Evolutionary conservation across 768 basidiomycete species (phyloP).

Genomic region (Calocybe gangraenosa): DNA sequence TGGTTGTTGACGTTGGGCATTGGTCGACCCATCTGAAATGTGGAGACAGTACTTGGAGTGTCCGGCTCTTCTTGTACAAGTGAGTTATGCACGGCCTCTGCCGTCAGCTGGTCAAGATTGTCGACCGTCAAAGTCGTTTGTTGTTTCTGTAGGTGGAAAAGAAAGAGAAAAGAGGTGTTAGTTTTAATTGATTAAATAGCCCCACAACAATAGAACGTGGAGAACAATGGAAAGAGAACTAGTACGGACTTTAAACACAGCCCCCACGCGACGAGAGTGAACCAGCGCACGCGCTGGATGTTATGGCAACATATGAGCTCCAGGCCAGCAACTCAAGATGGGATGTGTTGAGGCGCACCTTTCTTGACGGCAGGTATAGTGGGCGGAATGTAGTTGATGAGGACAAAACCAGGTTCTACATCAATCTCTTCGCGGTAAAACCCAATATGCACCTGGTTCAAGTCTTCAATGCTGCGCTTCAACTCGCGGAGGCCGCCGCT

Average conservation of each 20-base stretch:
- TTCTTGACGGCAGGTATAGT: slow-evolving; percentile 32
- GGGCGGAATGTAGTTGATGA: slow-evolving; percentile 44
- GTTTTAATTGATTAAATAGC: slow-evolving; percentile 8
- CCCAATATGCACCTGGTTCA: slow-evolving; percentile 36
- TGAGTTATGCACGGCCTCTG: slow-evolving; percentile 33
- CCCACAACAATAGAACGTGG: slow-evolving; percentile 9
- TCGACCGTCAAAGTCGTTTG: slow-evolving; percentile 44
- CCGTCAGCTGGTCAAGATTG: slow-evolving; percentile 38
- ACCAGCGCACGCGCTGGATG: slow-evolving; percentile 40
- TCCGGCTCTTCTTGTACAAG: slow-evolving; percentile 22
- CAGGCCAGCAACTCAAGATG: not conserved
- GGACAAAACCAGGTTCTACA: slow-evolving; percentile 31
- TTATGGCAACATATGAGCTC: slow-evolving; percentile 9
- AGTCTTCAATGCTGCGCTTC: slow-evolving; percentile 37
- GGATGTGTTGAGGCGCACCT: slow-evolving; percentile 19
- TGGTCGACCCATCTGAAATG: slow-evolving; percentile 13
- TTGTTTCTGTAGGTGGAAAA: slow-evolving; percentile 29
- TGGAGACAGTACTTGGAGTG: slow-evolving; percentile 12
- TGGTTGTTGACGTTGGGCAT: not conserved
- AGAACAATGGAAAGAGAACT: slow-evolving; percentile 17
- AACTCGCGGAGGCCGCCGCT: slow-evolving; percentile 39
- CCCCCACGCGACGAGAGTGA: slow-evolving; percentile 42
- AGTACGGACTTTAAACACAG: slow-evolving; percentile 38
- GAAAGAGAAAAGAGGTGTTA: slow-evolving; percentile 17
- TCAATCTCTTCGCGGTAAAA: slow-evolving; percentile 40